These are phyloP conservation scores for Gnaphalium uliginosum DNA, from an alignment of 129 eudicot genomes.

Conservation along the genomic window DNA sequence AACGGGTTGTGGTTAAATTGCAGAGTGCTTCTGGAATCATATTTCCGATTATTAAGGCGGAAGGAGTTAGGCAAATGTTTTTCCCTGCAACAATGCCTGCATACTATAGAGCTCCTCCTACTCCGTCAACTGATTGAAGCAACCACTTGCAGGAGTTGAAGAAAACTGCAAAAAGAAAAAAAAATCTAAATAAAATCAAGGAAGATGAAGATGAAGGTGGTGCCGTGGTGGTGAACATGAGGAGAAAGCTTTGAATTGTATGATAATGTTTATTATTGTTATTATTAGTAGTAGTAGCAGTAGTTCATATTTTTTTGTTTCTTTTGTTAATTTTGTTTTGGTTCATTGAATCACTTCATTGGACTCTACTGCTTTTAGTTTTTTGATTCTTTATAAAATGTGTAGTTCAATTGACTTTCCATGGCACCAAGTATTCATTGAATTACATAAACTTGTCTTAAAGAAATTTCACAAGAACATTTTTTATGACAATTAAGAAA, in stretches of 20 bases:
- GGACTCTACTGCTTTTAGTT: neutral
- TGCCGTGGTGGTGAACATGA: constrained; percentile 1
- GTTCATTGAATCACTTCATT: constrained; percentile 7
- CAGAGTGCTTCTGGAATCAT: constrained; percentile 88
- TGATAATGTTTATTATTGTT: neutral
- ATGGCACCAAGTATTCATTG: neutral
- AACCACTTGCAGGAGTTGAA: neutral
- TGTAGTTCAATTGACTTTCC: constrained; percentile 9
- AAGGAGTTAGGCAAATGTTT: constrained; percentile 91
- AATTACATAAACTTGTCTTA: neutral
- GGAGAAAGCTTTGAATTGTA: constrained; percentile 20
- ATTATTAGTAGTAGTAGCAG: neutral
- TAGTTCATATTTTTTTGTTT: constrained; percentile 19
- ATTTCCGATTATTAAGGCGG: constrained; percentile 81
- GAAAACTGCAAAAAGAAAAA: constrained; percentile 1
- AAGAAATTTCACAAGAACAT: too few relatives aligned
- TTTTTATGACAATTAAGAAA: neutral
- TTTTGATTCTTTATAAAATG: neutral
- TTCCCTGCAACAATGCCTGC: constrained; percentile 88
- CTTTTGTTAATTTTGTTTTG: constrained; percentile 10
- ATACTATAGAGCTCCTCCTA: constrained; percentile 70
- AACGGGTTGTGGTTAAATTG: neutral
- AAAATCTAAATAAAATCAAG: neutral
- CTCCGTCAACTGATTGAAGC: neutral
- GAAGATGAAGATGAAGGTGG: neutral